Percentiles rank a stretch among this genome's conserved stretches.
Evolutionary conservation across 2,329 filamentous ascomycete genomes (phyloP).

Genomic region (Grosmannia clavigera): DNA sequence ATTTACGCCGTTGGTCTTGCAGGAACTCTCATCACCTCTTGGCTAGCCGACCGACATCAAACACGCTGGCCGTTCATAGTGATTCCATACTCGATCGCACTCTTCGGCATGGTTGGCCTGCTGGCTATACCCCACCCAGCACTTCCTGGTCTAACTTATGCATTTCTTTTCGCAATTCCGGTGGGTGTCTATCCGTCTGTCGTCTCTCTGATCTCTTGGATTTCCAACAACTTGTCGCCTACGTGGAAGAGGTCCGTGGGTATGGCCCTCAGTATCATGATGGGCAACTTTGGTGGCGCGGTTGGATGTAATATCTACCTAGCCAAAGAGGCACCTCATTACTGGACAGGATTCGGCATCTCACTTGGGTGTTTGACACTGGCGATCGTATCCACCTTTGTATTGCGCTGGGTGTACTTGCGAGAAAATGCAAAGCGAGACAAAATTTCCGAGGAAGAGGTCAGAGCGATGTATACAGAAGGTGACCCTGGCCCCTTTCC

Average conservation of each 20-base stretch:
- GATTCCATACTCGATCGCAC: neutral
- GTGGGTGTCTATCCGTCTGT: constrained; percentile 21
- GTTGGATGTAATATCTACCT: constrained; percentile 24
- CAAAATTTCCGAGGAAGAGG: constrained; percentile 14
- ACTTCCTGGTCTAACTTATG: constrained; percentile 16
- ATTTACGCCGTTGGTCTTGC: constrained; percentile 10
- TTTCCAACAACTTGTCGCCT: constrained; percentile 14
- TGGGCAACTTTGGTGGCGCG: constrained; percentile 30
- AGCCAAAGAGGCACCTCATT: constrained; percentile 20
- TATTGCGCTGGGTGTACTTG: neutral
- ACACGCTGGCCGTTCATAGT: constrained; percentile 3
- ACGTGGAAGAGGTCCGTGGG: constrained; percentile 1
- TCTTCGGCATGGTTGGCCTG: constrained; percentile 1
- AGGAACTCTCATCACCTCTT: constrained; percentile 2
- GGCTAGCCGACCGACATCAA: neutral
- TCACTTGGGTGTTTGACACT: constrained; percentile 1
- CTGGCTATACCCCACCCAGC: constrained; percentile 14
- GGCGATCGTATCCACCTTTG: neutral
- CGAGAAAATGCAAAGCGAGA: constrained; percentile 16
- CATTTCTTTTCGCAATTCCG: constrained; percentile 33
- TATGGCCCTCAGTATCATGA: neutral
- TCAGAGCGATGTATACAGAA: constrained; percentile 16
- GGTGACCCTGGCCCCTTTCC: neutral
- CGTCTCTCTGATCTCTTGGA: constrained; percentile 30
- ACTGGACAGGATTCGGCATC: constrained; percentile 24